A percentile compares a stretch with the other conserved stretches of the same genome.
Conservation (phyloP, 805 yeast species). For the Lipomyces oligophaga region DNA sequence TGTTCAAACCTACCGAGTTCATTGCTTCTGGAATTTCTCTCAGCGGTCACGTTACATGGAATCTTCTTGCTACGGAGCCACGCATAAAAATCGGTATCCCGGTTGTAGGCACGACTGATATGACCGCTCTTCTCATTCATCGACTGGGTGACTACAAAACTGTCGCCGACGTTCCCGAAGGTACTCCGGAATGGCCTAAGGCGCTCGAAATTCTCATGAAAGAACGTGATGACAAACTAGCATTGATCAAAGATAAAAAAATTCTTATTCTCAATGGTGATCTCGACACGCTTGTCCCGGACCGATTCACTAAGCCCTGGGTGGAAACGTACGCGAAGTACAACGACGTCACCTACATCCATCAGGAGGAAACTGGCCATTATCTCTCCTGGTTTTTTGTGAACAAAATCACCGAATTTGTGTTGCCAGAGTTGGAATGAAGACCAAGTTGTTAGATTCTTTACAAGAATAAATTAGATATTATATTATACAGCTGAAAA, state of each 20-base stretch:
- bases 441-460: background rate
- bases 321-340: conserved; percentile 22
- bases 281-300: conserved; percentile 40
- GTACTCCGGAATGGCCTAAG: conserved; percentile 27
- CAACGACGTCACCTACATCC: conserved; percentile 29
- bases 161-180: conserved; percentile 18
- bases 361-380: conserved; percentile 37
- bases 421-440: conserved; percentile 19
- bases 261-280: conserved; percentile 38
- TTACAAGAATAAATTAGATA: background rate
- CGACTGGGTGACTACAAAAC: conserved; percentile 36
- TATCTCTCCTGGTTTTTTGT: conserved; percentile 34
- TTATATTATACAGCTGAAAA: background rate
- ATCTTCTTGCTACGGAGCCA: conserved; percentile 43
- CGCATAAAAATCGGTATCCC: conserved; percentile 46
- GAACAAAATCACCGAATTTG: conserved; percentile 32
- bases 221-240: conserved; percentile 19
- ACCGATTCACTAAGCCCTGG: conserved; percentile 37
- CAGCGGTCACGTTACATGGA: conserved; percentile 56
- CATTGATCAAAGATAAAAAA: conserved; percentile 20
- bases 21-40: conserved; percentile 51
- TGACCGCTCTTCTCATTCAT: conserved; percentile 45
- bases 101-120: conserved; percentile 49
- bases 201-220: conserved; percentile 18
- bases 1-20: conserved; percentile 35